A percentile compares a stretch with the other conserved stretches of the same genome.
Conservation (phyloP, 2,329 filamentous ascomycete species). For the Rasamsonia emersonii region DNA sequence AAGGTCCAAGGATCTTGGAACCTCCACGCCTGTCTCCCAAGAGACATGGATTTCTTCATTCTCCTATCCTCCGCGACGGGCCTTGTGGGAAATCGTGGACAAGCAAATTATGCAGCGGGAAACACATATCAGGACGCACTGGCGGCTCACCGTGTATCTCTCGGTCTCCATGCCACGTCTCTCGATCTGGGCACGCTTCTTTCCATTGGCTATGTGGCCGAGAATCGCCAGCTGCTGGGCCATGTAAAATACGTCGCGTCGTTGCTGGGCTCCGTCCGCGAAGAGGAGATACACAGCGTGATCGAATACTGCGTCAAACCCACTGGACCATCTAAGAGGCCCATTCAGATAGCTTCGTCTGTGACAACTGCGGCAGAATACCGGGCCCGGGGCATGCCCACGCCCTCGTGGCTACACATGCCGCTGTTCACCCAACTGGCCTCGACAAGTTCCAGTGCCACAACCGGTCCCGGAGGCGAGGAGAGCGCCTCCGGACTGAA, state of each 20-base stretch:
- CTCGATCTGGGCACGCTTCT: slow-evolving; percentile 26
- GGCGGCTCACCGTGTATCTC: slow-evolving; percentile 18
- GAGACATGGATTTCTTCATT: slow-evolving; percentile 35
- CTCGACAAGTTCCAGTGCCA: slow-evolving; percentile 7
- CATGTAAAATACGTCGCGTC: slow-evolving; percentile 6
- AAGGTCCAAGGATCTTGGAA: slow-evolving; percentile 35
- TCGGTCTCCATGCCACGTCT: slow-evolving; percentile 15
- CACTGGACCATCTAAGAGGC: slow-evolving; percentile 8
- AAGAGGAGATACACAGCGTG: slow-evolving; percentile 13
- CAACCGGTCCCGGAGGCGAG: slow-evolving; percentile 6
- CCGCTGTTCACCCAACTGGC: slow-evolving; percentile 17
- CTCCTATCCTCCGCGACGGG: slow-evolving; percentile 35
- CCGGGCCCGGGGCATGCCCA: slow-evolving; percentile 9
- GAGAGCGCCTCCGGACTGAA: slow-evolving; percentile 5
- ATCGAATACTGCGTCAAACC: slow-evolving; percentile 13
- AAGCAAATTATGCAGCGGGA: slow-evolving; percentile 38
- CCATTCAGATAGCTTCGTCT: slow-evolving; percentile 12
- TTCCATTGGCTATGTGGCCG: slow-evolving; percentile 24
- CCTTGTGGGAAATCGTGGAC: slow-evolving; percentile 37
- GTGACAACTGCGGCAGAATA: slow-evolving; percentile 11
- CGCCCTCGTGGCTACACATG: slow-evolving; percentile 16
- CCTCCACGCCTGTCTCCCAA: slow-evolving; percentile 20
- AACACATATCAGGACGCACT: slow-evolving; percentile 32
- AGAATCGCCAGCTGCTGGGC: slow-evolving; percentile 18
- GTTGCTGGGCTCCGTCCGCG: slow-evolving; percentile 8